Base-by-base conservation (phyloP, 345 rosid species). In the Pistacia vera region DNA sequence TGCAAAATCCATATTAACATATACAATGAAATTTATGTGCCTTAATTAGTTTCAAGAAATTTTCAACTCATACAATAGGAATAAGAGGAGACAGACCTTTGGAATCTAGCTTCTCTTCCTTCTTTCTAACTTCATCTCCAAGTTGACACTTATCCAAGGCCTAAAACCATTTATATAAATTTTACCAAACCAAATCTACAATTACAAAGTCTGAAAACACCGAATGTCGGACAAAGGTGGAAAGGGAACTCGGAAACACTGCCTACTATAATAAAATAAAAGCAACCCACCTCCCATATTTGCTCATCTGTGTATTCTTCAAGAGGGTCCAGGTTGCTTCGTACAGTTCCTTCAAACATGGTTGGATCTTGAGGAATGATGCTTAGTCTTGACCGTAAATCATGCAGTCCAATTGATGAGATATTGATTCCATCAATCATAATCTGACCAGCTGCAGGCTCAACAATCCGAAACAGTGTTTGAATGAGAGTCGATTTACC, bases 331-430 rank as follows among this genome's bases (percentile, higher is more conserved):
- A 95, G 81, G 80, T 95, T 93, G 78, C 91, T 90, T 77, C 98
- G 69, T 18, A 93, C 80, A 0, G 96, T 93, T 54, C 99, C 99
- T 83, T 93, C 96, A 79, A 95, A 95, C 98, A 93, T 89, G 67
- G 93, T 92, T 56, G 98, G 99, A 77, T 93, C 99, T 78, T 92
- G 99, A 28, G 98, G 98, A 79, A 93, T 93, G 51, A 95, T 93
- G 84, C 97, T 90, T 11, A 93, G 86, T 62, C 89, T 88, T 63
- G 89, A 87, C 77, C 97, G 85, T 80, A 95, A 84, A 83, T 95
- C 95, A 55, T 93, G 93, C 76, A 93, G 77, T 72, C 97, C 98
- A 66, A 95, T 88, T 12, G 77, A 82, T 76, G 86, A 85, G 38
- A 93, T 92, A 63, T 90, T 68, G 58, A 93, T 72, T 62, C 86